Evolutionary conservation across 129 eudicot species (phyloP).

Genomic region (Glebionis coronaria): DNA sequence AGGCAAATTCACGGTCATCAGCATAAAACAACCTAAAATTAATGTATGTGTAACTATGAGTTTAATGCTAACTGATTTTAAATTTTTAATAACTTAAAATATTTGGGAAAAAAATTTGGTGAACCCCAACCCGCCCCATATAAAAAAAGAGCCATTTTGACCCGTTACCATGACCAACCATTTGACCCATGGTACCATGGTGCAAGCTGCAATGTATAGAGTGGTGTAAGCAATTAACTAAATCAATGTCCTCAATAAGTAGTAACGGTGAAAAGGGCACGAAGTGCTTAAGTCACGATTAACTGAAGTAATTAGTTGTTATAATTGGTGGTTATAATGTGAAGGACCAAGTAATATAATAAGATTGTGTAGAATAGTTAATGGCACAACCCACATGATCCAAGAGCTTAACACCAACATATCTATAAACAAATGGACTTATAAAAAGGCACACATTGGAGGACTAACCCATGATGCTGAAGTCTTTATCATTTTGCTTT

Average conservation of each 20-base stretch:
- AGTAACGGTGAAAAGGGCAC: neutral
- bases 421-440: conserved; percentile 10
- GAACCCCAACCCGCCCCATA: neutral
- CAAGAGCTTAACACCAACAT: conserved; percentile 8
- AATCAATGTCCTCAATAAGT: neutral
- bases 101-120: too few species aligned
- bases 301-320: neutral
- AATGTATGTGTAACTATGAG: too few species aligned
- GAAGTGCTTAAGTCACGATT: neutral
- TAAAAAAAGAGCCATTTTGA: neutral
- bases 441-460: conserved; percentile 30
- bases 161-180: neutral
- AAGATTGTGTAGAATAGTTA: neutral
- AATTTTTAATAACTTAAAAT: too few species aligned
- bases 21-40: too few species aligned
- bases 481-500: conserved; percentile 28
- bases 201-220: neutral
- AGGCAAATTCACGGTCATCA: too few species aligned
- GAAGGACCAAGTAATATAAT: neutral
- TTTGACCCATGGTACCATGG: neutral
- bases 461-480: conserved; percentile 34
- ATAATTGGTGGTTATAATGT: neutral
- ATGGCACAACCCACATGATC: neutral
- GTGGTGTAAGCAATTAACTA: neutral
- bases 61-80: too few species aligned